Evolutionary conservation across 2,329 filamentous ascomycete genomes (phyloP).

Genomic region (Xylaria sp.): DNA sequence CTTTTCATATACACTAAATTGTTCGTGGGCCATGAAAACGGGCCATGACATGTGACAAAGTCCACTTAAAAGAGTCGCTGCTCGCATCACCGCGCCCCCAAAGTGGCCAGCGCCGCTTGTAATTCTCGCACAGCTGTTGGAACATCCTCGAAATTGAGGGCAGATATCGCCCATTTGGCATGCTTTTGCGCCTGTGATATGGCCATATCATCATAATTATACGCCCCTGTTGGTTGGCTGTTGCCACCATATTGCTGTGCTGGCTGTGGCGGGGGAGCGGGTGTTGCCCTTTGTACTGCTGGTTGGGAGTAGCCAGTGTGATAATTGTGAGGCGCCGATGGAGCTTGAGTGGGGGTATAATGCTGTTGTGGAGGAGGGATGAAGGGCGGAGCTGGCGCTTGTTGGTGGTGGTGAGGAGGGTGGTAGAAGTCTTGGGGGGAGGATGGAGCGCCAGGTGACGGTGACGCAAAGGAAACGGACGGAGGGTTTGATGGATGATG

Average conservation of each 20-base stretch:
- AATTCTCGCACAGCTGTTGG: constrained; percentile 89
- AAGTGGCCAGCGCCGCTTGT: constrained; percentile 73
- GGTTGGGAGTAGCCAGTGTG: constrained; percentile 42
- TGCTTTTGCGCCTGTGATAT: constrained; percentile 91
- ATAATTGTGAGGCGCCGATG: constrained; percentile 43
- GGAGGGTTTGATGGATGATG: constrained; percentile 44
- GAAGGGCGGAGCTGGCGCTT: constrained; percentile 43
- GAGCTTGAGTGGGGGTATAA: constrained; percentile 42
- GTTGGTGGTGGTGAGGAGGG: constrained; percentile 47
- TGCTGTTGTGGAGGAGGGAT: constrained; percentile 40
- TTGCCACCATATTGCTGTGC: constrained; percentile 45
- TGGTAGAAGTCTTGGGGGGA: constrained; percentile 53
- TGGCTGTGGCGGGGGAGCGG: constrained; percentile 34
- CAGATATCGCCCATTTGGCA: constrained; percentile 95
- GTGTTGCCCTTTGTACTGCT: constrained; percentile 40
- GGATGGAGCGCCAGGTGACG: constrained; percentile 45
- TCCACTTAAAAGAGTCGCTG: neutral
- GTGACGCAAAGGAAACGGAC: constrained; percentile 49
- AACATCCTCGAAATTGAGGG: constrained; percentile 95
- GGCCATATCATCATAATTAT: constrained; percentile 73
- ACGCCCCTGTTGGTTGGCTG: constrained; percentile 48
- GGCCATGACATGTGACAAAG: neutral
- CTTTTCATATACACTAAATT: neutral
- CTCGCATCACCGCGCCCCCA: constrained; percentile 70
- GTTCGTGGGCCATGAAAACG: neutral